Conservation (phyloP, 208 protist species). For the Trypanosoma congolense region DNA sequence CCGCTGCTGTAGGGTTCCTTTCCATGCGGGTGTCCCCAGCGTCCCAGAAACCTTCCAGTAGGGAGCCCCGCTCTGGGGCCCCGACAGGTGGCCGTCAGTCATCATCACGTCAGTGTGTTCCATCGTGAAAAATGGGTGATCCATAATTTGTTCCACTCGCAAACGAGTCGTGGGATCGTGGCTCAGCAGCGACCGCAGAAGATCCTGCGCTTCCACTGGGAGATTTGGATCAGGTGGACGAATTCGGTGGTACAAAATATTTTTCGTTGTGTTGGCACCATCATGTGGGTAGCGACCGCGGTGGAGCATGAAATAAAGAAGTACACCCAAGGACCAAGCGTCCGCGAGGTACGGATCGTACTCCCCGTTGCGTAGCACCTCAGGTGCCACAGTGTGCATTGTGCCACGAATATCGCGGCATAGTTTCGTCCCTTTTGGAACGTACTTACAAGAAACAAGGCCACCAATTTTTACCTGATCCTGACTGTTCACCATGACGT, state of each 20-base stretch:
- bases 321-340: conserved; percentile 75
- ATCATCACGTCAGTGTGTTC: conserved; percentile 5
- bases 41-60: not conserved
- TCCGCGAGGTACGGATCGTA: conserved; percentile 82
- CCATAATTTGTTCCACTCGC: conserved; percentile 50
- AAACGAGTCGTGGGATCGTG: conserved; percentile 48
- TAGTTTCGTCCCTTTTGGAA: conserved; percentile 30
- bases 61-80: not conserved
- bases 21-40: not conserved
- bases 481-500: conserved; percentile 68
- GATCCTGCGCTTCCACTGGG: conserved; percentile 42
- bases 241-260: conserved; percentile 66
- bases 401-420: conserved; percentile 67
- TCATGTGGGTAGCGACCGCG: conserved; percentile 81
- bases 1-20: not conserved
- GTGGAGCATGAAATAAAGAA: conserved; percentile 87
- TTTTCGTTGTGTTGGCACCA: conserved; percentile 80
- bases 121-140: conserved; percentile 53
- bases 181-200: conserved; percentile 58
- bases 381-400: conserved; percentile 79
- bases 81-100: not conserved
- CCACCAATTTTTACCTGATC: conserved; percentile 67
- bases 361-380: conserved; percentile 52
- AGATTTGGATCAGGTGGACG: conserved; percentile 40
- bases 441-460: conserved; percentile 66